phyloP scores from a whole-genome alignment of 225 moss, liverwort and hornwort species.

The Neckera pumila region DNA sequence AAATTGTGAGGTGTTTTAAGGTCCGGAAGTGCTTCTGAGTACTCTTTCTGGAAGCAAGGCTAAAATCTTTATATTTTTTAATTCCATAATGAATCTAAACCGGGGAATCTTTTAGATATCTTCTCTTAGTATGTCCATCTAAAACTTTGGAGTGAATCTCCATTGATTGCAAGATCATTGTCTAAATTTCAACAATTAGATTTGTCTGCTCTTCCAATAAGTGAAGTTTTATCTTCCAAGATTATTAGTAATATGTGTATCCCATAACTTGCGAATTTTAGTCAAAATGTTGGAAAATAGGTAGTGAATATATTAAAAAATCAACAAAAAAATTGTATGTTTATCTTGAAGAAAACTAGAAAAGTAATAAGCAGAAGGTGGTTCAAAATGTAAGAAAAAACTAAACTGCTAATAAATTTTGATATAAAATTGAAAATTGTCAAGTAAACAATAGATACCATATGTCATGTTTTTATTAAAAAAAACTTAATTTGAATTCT shows the following conservation, averaged over 20 bases:
- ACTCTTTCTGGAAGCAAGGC: neutral
- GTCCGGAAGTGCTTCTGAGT: accelerated
- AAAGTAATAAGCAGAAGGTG: accelerated
- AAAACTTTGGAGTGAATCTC: neutral
- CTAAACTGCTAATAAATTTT: neutral
- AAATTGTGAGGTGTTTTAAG: neutral
- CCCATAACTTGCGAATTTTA: neutral
- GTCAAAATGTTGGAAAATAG: neutral
- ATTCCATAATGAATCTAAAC: too few relatives aligned
- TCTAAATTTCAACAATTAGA: neutral
- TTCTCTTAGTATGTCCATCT: neutral
- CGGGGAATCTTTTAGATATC: accelerated
- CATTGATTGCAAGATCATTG: neutral
- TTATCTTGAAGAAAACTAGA: neutral
- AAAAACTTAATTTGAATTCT: neutral
- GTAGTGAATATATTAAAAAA: neutral
- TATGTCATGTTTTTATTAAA: neutral
- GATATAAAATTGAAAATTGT: neutral
- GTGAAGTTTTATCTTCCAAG: neutral
- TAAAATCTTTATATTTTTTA: neutral
- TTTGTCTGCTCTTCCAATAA: neutral
- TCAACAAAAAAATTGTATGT: neutral
- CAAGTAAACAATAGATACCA: neutral
- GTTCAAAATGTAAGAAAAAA: neutral
- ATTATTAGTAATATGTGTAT: neutral